Conservation (phyloP, 1,284 basidiomycete genomes). For the Naganishia liquefaciens region DNA sequence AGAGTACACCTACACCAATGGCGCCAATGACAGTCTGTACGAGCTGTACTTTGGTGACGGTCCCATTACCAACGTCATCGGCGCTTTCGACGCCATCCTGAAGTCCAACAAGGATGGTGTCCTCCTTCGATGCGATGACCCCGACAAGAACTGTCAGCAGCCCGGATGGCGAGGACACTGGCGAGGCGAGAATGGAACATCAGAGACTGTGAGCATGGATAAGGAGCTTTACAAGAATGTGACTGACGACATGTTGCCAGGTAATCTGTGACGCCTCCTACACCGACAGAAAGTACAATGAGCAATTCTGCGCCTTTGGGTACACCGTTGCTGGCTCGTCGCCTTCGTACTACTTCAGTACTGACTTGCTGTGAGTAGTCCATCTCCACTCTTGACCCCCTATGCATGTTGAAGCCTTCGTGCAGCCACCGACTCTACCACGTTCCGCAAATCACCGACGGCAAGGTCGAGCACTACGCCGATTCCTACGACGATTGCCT, state of each 20-base stretch:
- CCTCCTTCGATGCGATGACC: constrained; percentile 53
- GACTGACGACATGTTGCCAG: background rate
- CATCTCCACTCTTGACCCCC: background rate
- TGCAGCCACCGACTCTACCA: constrained; percentile 52
- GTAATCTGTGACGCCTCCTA: constrained; percentile 48
- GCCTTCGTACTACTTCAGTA: constrained; percentile 48
- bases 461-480: constrained; percentile 49
- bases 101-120: constrained; percentile 47
- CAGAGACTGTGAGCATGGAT: constrained; percentile 53
- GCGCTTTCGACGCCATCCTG: constrained; percentile 48
- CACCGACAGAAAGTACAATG: constrained; percentile 43
- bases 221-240: constrained; percentile 29
- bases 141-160: constrained; percentile 49
- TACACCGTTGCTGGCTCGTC: constrained; percentile 46
- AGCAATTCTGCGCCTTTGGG: constrained; percentile 48
- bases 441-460: constrained; percentile 48
- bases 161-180: constrained; percentile 54
- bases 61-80: constrained; percentile 38
- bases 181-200: constrained; percentile 54
- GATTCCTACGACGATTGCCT: constrained; percentile 47
- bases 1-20: constrained; percentile 48
- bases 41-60: constrained; percentile 52
- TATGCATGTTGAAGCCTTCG: background rate
- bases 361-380: constrained; percentile 48
- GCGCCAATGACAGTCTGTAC: constrained; percentile 48